Percentiles rank a stretch among this genome's conserved stretches.
Conservation (phyloP, 192 early-diverging fungal genomes). For the Rhizophagus clarus region DNA sequence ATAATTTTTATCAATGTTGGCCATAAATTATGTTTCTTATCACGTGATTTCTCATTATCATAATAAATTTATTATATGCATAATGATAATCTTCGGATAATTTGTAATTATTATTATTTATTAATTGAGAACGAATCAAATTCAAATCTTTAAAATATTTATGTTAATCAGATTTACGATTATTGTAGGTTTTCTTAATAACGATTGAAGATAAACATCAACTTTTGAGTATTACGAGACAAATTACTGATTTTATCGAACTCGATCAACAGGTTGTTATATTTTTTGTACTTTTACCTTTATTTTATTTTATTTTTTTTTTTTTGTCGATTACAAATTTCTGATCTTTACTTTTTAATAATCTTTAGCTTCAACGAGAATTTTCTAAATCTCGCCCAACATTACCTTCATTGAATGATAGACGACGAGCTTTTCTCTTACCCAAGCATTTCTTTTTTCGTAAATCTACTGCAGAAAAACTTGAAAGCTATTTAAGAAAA, state of each 20-base stretch:
- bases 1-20: too few species aligned
- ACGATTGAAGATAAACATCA: constrained; percentile 39
- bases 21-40: too few species aligned
- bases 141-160: too few species aligned
- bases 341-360: constrained; percentile 13
- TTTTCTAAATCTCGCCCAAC: constrained; percentile 47
- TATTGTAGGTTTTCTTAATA: constrained; percentile 44
- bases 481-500: constrained; percentile 51
- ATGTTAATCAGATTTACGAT: constrained; percentile 22
- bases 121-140: neutral
- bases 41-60: too few species aligned
- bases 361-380: constrained; percentile 37
- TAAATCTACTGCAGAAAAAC: constrained; percentile 51
- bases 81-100: too few species aligned
- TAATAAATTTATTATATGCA: too few species aligned
- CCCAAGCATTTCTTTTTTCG: constrained; percentile 41
- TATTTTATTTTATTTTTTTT: too few species aligned
- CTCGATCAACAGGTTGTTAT: constrained; percentile 48
- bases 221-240: constrained; percentile 44
- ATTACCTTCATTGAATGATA: constrained; percentile 40
- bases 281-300: too few species aligned
- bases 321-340: neutral
- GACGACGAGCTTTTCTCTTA: constrained; percentile 42
- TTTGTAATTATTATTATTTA: too few species aligned
- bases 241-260: constrained; percentile 54